phyloP scores from a whole-genome alignment of 1,139 yeast species.

The Scheffersomyces stambukii region DNA sequence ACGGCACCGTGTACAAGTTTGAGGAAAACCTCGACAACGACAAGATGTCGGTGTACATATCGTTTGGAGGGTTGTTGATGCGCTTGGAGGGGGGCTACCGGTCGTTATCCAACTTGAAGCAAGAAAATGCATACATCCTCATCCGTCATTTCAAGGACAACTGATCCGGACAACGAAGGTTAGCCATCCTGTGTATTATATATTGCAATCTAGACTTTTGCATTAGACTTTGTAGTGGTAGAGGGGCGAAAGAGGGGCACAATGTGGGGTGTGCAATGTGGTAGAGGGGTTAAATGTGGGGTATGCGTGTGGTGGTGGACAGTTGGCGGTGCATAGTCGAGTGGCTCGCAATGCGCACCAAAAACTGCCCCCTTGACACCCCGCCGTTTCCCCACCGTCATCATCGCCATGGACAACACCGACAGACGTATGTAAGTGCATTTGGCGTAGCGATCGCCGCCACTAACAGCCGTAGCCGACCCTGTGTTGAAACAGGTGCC shows the following conservation, averaged over 20 bases:
- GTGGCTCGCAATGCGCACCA: no score
- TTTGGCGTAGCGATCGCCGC: neutral
- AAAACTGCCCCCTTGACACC: no score
- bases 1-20: conserved; percentile 95
- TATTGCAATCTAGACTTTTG: no score
- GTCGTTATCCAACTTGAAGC: conserved; percentile 81
- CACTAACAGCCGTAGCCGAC: conserved; percentile 35
- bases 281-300: no score
- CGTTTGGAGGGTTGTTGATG: conserved; percentile 93
- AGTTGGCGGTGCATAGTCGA: no score
- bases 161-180: no score
- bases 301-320: neutral
- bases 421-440: conserved; percentile 15
- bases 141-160: conserved; percentile 66
- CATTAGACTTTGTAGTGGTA: no score
- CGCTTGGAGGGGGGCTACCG: conserved; percentile 95
- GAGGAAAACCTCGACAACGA: conserved; percentile 73
- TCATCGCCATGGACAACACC: conserved; percentile 15
- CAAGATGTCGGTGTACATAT: conserved; percentile 80
- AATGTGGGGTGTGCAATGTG: no score
- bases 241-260: no score
- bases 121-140: conserved; percentile 87
- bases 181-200: no score
- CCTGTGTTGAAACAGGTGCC: conserved; percentile 54
- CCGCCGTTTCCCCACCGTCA: no score